Conservation (phyloP, 306 rosid species). For the Malus fusca region DNA sequence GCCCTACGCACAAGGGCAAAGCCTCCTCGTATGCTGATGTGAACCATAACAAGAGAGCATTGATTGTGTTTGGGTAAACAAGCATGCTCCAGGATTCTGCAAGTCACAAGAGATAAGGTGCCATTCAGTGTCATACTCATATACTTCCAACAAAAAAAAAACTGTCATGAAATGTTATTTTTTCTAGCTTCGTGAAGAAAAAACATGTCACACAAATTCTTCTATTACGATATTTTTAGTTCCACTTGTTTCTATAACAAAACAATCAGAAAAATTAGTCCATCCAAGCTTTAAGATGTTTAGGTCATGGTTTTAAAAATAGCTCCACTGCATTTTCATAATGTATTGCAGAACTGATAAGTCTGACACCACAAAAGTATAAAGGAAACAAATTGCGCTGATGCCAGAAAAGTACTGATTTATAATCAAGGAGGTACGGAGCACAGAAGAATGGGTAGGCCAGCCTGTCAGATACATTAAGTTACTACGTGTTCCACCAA, state of each 20-base stretch:
- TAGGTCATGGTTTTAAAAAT: background rate
- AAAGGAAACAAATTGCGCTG: too few relatives aligned
- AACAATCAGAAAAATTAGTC: background rate
- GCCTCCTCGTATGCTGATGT: constrained; percentile 71
- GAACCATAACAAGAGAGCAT: constrained; percentile 86
- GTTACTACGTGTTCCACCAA: too few relatives aligned
- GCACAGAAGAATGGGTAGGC: too few relatives aligned
- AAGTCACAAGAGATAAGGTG: constrained; percentile 1
- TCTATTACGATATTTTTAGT: background rate
- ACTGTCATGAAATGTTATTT: background rate
- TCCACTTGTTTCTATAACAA: background rate
- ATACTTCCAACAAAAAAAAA: background rate
- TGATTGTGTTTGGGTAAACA: constrained; percentile 51
- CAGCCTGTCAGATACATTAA: too few relatives aligned
- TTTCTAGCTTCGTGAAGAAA: background rate
- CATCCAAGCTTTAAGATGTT: background rate
- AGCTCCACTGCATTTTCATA: background rate
- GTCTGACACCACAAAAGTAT: background rate
- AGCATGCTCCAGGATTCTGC: constrained; percentile 93
- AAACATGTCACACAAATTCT: background rate
- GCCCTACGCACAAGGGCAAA: constrained; percentile 88
- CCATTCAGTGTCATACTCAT: background rate
- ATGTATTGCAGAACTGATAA: background rate
- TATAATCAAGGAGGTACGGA: too few relatives aligned
- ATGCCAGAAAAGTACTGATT: too few relatives aligned